phyloP scores from a whole-genome alignment of 306 rosid species.

The Pueraria montana region DNA sequence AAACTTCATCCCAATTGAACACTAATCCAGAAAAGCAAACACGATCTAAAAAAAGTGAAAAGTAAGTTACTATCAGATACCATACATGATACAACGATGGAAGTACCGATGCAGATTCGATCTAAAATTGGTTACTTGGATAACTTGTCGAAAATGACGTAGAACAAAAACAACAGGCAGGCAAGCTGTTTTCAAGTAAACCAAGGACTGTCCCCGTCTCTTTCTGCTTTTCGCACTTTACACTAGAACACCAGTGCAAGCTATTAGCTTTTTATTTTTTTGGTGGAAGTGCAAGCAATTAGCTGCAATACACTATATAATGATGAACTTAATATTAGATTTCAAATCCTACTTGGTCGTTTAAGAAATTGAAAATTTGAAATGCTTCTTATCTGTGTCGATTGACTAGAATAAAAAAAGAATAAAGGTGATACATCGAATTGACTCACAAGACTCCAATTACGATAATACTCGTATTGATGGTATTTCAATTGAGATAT shows the following conservation, averaged over 20 bases:
- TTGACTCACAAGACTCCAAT: no score
- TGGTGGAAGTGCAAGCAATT: background rate
- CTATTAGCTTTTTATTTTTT: no score
- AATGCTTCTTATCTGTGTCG: background rate
- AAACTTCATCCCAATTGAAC: background rate
- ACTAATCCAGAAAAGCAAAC: background rate
- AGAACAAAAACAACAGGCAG: conserved; percentile 48
- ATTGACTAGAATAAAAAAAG: background rate
- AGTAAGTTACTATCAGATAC: background rate
- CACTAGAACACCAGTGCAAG: background rate
- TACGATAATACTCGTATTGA: no score
- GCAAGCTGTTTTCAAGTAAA: conserved; percentile 41
- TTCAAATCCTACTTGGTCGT: background rate
- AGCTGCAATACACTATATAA: background rate
- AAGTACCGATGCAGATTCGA: background rate
- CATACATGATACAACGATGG: background rate
- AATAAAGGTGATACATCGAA: no score
- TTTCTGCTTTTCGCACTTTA: background rate
- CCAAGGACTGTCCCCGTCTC: conserved; percentile 20
- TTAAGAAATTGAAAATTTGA: background rate
- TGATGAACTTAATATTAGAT: background rate
- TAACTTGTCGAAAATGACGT: background rate
- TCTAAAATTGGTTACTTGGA: background rate
- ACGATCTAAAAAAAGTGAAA: background rate
- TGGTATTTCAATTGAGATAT: no score